These are phyloP conservation scores for Lophiotrema nucula DNA, from an alignment of 495 filamentous ascomycete genomes.

Conservation along the genomic window DNA sequence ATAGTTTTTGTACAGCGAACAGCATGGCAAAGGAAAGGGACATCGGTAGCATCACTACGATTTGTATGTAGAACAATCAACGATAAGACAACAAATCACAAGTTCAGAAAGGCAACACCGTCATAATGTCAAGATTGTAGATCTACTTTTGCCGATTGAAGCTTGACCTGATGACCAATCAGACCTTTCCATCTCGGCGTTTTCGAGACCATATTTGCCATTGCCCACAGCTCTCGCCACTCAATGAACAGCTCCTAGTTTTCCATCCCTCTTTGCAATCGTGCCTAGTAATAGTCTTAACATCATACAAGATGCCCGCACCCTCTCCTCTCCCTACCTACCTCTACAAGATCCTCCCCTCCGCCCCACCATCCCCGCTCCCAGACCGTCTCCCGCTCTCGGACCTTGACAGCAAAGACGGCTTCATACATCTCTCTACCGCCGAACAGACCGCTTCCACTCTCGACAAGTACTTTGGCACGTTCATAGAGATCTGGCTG, in stretches of 20 bases:
- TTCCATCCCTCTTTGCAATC: too few relatives aligned
- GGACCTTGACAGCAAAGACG: conserved; percentile 29
- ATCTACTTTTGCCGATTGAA: too few relatives aligned
- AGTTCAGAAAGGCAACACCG: too few relatives aligned
- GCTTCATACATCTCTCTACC: conserved; percentile 33
- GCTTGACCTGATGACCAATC: too few relatives aligned
- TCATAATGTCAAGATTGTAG: too few relatives aligned
- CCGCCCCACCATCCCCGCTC: conserved; percentile 28
- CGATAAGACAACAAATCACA: too few relatives aligned
- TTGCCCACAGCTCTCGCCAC: too few relatives aligned
- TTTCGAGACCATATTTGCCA: too few relatives aligned
- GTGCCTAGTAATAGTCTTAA: too few relatives aligned
- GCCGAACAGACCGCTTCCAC: conserved; percentile 20
- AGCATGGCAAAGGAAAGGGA: neutral
- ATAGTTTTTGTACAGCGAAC: neutral
- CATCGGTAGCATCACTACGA: neutral
- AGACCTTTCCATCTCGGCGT: too few relatives aligned
- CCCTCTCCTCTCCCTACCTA: conserved; percentile 22
- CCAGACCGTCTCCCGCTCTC: conserved; percentile 26
- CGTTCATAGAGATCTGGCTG: conserved; percentile 11
- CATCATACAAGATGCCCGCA: conserved; percentile 6
- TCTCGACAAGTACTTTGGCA: conserved; percentile 15
- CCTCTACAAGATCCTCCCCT: conserved; percentile 34
- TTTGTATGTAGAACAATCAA: neutral
- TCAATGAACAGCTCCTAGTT: too few relatives aligned